A percentile compares a stretch with the other conserved stretches of the same genome.
phyloP scores from a whole-genome alignment of 1,139 yeast genomes.

The Geotrichum citri-aurantii region DNA sequence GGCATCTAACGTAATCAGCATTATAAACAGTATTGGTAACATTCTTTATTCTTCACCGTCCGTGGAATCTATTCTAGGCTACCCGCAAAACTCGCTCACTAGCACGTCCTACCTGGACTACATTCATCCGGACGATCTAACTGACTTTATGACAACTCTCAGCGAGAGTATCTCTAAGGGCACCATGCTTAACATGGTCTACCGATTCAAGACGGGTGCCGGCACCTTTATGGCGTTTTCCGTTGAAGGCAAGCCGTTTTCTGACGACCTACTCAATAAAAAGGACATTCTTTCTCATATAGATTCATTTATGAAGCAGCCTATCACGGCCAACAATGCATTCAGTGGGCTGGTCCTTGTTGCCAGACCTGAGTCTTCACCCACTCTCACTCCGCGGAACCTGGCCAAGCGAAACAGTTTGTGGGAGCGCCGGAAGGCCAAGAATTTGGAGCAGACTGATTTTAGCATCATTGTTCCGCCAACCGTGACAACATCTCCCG shows the following conservation, averaged over 20 bases:
- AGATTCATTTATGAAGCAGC: slow-evolving; percentile 2
- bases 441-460: slow-evolving; percentile 6
- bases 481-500: slow-evolving; percentile 2
- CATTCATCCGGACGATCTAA: slow-evolving; percentile 11
- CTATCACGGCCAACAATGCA: neutral
- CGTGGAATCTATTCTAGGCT: slow-evolving; percentile 2
- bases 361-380: slow-evolving; percentile 10
- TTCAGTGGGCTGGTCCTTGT: slow-evolving; percentile 12
- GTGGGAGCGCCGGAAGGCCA: slow-evolving; percentile 17
- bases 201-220: neutral
- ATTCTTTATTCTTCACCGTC: slow-evolving; percentile 11
- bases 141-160: slow-evolving; percentile 7
- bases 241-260: slow-evolving; percentile 10
- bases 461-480: slow-evolving; percentile 1
- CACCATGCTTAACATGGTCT: neutral
- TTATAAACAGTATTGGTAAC: slow-evolving; percentile 8
- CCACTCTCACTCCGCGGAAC: slow-evolving; percentile 13
- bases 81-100: neutral
- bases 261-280: neutral
- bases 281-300: slow-evolving; percentile 2
- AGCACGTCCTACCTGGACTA: slow-evolving; percentile 3
- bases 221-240: neutral
- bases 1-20: neutral
- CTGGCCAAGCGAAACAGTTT: slow-evolving; percentile 1
- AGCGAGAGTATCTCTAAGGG: slow-evolving; percentile 10